Evolutionary conservation across 2,329 filamentous ascomycete species (phyloP), one percentile per base, ranked within the genome.

Genomic region (Colletotrichum sp.): DNA sequence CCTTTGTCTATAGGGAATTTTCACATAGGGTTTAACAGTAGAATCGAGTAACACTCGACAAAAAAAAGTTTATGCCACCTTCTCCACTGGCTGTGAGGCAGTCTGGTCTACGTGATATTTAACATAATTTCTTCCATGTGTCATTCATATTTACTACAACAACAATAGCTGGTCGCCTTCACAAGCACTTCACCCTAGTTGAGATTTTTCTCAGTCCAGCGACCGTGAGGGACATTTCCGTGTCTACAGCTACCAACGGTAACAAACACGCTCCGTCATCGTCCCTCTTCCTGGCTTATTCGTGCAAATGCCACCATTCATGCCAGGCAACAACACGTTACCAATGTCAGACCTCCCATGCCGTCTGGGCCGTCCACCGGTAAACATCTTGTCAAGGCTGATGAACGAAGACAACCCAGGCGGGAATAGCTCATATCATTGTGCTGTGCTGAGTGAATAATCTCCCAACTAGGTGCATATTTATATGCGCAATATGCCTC

Each of bases 231-330:
- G 26, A 28, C 26, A 28, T 9, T n/a, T n/a, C 9, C 38, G 0
- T 3, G 3, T 7, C 6, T 2, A 48, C n/a, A 8, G 43, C 6
- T 52, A 1, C 10, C 6, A 21, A 52, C 3, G n/a, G 3, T 0
- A 52, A 21, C 3, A 4, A 13, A 52, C 0, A 52, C 10, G 0
- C 43, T 52, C 1, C 43, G 10, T 13, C n/a, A 52, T 3, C 18
- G 10, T 13, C n/a, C n/a, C 10, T 13, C 4, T 52, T 2, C 43
- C 43, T 21, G 6, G n/a, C n/a, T 21, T 52, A 13, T 52, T 52
- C 43, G 2, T 52, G n/a, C 3, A 21, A 4, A 8, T 52, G n/a
- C 43, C 10, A 52, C n/a, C 10, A 13, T 6, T 21, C 3, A 30
- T 30, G 28, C 28, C 28, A 30, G 28, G 28, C 28, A 3, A 30